Conservation (phyloP, 2,329 filamentous ascomycete species). For the Fusarium mangiferae region DNA sequence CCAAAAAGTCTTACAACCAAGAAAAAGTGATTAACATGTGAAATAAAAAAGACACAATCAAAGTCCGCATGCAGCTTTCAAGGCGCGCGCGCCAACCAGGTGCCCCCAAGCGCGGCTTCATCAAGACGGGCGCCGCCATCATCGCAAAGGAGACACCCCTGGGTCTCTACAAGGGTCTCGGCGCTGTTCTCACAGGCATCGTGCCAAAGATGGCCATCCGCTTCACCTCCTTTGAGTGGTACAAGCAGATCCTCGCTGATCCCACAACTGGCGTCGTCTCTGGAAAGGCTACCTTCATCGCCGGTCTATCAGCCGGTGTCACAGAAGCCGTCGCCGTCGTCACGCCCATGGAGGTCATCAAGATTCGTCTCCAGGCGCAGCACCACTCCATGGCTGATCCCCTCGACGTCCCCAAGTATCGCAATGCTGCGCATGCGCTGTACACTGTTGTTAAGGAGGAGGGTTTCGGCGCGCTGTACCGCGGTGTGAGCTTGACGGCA, state of each 20-base stretch:
- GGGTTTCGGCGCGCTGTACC: slow-evolving; percentile 86
- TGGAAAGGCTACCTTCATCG: slow-evolving; percentile 75
- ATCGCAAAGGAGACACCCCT: slow-evolving; percentile 89
- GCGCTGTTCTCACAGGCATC: slow-evolving; percentile 94
- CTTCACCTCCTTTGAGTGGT: slow-evolving; percentile 96
- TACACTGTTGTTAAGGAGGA: slow-evolving; percentile 95
- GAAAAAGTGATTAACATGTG: slow-evolving; percentile 3
- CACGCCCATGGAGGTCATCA: slow-evolving; percentile 98
- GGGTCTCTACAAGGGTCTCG: slow-evolving; percentile 97
- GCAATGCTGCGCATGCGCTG: slow-evolving; percentile 83
- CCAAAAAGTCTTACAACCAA: not conserved
- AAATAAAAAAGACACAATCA: slow-evolving; percentile 80
- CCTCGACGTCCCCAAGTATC: slow-evolving; percentile 95
- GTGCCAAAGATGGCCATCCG: slow-evolving; percentile 99
- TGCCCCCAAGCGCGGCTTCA: slow-evolving; percentile 86
- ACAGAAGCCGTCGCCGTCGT: slow-evolving; percentile 97
- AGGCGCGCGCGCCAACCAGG: slow-evolving; percentile 84
- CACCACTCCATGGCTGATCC: slow-evolving; percentile 98
- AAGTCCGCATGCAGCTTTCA: slow-evolving; percentile 99
- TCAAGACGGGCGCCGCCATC: slow-evolving; percentile 87
- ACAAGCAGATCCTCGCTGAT: slow-evolving; percentile 85
- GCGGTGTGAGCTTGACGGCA: slow-evolving; percentile 92
- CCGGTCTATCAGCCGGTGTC: slow-evolving; percentile 90
- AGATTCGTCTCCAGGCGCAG: slow-evolving; percentile 97
- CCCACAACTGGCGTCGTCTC: slow-evolving; percentile 73